Percentiles rank a stretch among this genome's conserved stretches.
Evolutionary conservation across 1,139 yeast species (phyloP).

Genomic region (Scheffersomyces stambukii): DNA sequence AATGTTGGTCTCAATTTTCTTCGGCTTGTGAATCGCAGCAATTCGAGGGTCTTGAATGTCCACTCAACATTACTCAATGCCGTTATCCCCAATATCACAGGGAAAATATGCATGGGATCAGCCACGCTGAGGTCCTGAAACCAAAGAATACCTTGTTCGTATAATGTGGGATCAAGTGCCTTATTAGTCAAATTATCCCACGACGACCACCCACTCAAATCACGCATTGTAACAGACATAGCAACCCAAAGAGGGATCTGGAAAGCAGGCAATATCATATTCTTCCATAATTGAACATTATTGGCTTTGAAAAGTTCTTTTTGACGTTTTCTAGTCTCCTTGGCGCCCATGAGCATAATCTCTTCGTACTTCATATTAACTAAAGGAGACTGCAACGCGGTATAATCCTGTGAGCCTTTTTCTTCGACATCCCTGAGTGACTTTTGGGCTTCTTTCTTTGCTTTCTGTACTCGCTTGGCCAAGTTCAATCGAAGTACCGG

Average conservation of each 20-base stretch:
- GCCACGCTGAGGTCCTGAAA: conserved; percentile 52
- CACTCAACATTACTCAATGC: conserved; percentile 80
- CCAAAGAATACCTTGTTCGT: conserved; percentile 59
- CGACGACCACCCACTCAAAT: conserved; percentile 69
- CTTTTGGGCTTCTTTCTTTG: conserved; percentile 26
- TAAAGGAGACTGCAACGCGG: conserved; percentile 21
- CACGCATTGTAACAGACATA: conserved; percentile 71
- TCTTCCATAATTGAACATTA: conserved; percentile 78
- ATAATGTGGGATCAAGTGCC: conserved; percentile 53
- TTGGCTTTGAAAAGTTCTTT: conserved; percentile 60
- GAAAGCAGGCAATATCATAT: conserved; percentile 64
- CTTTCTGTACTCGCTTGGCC: conserved; percentile 50
- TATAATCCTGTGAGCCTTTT: conserved; percentile 1
- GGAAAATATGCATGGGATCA: conserved; percentile 65
- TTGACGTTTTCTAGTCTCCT: conserved; percentile 75
- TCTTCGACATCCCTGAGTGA: conserved; percentile 6
- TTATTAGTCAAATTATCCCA: conserved; percentile 42
- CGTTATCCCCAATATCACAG: conserved; percentile 64
- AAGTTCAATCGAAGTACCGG: conserved; percentile 73
- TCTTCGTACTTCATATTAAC: conserved; percentile 70
- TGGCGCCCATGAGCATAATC: conserved; percentile 64
- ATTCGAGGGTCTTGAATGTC: conserved; percentile 52
- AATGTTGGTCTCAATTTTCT: conserved; percentile 53
- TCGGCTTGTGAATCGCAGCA: conserved; percentile 38
- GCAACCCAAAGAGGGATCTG: conserved; percentile 90